These are phyloP conservation scores for Fusarium citri DNA, from an alignment of 2,329 filamentous ascomycete genomes.

Conservation along the genomic window DNA sequence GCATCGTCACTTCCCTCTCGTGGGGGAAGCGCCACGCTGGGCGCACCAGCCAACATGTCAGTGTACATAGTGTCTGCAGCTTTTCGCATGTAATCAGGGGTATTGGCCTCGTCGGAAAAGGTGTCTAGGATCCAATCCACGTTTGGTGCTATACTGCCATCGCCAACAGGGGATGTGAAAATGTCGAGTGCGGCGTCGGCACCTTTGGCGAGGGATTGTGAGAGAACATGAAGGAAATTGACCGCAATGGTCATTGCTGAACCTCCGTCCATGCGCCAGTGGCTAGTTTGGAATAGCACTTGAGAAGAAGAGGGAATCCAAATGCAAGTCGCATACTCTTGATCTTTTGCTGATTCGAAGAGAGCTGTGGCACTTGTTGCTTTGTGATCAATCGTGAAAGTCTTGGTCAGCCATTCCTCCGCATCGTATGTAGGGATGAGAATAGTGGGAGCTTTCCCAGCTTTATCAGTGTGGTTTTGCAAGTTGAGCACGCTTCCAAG, in stretches of 20 bases:
- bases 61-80: conserved; percentile 8
- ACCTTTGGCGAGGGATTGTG: background rate
- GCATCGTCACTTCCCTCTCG: background rate
- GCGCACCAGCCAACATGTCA: conserved; percentile 7
- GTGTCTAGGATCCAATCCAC: conserved; percentile 4
- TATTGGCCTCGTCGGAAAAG: background rate
- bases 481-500: conserved; percentile 7
- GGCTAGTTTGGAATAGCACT: conserved; percentile 7
- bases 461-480: background rate
- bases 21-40: conserved; percentile 3
- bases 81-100: background rate
- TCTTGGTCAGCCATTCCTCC: conserved; percentile 4
- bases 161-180: conserved; percentile 1
- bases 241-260: conserved; percentile 7
- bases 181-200: background rate
- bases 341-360: conserved; percentile 6
- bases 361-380: background rate
- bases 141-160: conserved; percentile 4
- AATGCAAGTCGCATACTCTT: conserved; percentile 5
- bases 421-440: background rate
- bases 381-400: conserved; percentile 1
- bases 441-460: background rate
- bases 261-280: conserved; percentile 6
- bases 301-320: conserved; percentile 6
- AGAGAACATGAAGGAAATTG: conserved; percentile 8